Evolutionary conservation across 345 rosid species (phyloP).

Genomic region (Populus alba): DNA sequence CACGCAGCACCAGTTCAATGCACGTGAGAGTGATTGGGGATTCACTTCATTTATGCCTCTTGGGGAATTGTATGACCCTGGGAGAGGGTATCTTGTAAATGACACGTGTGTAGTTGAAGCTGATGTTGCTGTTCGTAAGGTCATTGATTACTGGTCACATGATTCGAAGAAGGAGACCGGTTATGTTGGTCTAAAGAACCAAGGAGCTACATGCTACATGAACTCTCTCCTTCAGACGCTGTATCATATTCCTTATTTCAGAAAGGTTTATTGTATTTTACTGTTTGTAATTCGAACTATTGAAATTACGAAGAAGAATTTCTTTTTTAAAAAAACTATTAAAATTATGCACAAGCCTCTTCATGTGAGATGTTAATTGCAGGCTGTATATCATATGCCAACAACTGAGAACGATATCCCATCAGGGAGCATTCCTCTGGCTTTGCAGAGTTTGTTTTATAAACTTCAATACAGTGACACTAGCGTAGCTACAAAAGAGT

Average conservation of each 20-base stretch:
- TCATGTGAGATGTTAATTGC: constrained; percentile 22
- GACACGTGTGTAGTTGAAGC: constrained; percentile 82
- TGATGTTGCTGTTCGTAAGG: constrained; percentile 80
- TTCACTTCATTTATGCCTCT: constrained; percentile 94
- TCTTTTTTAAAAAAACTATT: background rate
- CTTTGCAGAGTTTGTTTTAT: constrained; percentile 53
- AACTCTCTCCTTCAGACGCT: constrained; percentile 92
- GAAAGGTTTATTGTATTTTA: constrained; percentile 56
- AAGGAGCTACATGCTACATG: constrained; percentile 99
- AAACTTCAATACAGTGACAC: constrained; percentile 56
- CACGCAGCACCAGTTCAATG: constrained; percentile 87
- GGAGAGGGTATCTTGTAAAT: constrained; percentile 75
- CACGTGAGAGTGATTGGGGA: constrained; percentile 96
- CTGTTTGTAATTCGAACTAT: background rate
- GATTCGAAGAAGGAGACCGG: constrained; percentile 98
- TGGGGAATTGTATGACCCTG: constrained; percentile 85
- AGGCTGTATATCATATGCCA: constrained; percentile 99
- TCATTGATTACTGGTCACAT: constrained; percentile 78
- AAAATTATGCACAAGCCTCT: background rate
- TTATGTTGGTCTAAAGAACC: constrained; percentile 97
- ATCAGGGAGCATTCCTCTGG: constrained; percentile 70
- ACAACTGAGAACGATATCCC: constrained; percentile 93
- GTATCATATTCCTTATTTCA: constrained; percentile 92
- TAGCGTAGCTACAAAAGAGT: constrained; percentile 55
- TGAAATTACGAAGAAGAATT: background rate